phyloP scores from a whole-genome alignment of 1,284 basidiomycete genomes.

The Pyrrhoderma lamaoense region DNA sequence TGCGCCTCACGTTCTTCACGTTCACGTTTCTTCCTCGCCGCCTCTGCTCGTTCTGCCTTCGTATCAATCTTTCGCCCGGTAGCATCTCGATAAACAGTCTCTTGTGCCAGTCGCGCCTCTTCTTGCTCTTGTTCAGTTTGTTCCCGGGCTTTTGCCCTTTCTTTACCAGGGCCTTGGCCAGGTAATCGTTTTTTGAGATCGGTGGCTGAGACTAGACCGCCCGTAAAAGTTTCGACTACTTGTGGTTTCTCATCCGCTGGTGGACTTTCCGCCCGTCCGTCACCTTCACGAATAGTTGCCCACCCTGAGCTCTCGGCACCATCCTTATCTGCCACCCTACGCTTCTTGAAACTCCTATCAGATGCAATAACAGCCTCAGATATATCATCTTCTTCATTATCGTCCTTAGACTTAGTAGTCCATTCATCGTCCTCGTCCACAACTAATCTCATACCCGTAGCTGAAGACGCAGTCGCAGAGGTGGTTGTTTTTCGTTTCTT shows the following conservation, averaged over 20 bases:
- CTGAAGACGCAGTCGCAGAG: constrained; percentile 32
- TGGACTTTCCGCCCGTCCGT: constrained; percentile 39
- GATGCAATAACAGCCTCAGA: constrained; percentile 55
- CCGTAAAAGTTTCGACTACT: constrained; percentile 54
- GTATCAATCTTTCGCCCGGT: constrained; percentile 86
- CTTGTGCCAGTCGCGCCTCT: constrained; percentile 59
- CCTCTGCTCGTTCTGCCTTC: constrained; percentile 76
- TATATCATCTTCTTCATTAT: constrained; percentile 46
- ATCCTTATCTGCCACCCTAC: constrained; percentile 31
- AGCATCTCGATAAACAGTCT: constrained; percentile 92
- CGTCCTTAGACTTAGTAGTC: constrained; percentile 23
- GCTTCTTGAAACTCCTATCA: constrained; percentile 73
- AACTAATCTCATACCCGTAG: not conserved
- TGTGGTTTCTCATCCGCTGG: constrained; percentile 66
- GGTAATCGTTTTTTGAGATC: constrained; percentile 53
- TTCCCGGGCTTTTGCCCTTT: constrained; percentile 23
- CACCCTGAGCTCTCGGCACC: constrained; percentile 44
- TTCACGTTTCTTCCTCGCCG: constrained; percentile 69
- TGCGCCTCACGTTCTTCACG: constrained; percentile 76
- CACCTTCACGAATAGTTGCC: constrained; percentile 46
- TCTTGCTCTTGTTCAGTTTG: constrained; percentile 42
- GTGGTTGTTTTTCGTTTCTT: constrained; percentile 63
- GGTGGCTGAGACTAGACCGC: constrained; percentile 68
- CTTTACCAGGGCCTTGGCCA: constrained; percentile 24
- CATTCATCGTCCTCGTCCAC: constrained; percentile 64